phyloP scores from a whole-genome alignment of 2,329 filamentous ascomycete species.

The Colletotrichum shisoi region DNA sequence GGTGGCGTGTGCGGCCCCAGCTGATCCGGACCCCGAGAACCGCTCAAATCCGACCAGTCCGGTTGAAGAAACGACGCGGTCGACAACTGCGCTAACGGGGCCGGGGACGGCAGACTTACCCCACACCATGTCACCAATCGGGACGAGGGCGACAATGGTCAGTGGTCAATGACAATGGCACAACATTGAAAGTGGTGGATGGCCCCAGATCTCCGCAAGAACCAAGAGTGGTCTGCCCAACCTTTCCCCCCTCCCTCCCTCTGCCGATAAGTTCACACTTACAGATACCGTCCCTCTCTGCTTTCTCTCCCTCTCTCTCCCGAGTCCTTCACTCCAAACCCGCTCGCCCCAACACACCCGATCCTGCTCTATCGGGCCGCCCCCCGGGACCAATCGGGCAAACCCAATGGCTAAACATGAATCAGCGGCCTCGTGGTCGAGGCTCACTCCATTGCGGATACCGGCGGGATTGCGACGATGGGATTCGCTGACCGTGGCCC shows the following conservation, averaged over 20 bases:
- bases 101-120: slow-evolving; percentile 17
- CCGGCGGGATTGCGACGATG: slow-evolving; percentile 32
- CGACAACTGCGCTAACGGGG: slow-evolving; percentile 3
- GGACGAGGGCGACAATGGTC: neutral
- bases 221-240: slow-evolving; percentile 12
- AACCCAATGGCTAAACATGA: slow-evolving; percentile 33
- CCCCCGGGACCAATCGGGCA: slow-evolving; percentile 29
- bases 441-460: slow-evolving; percentile 32
- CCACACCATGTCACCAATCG: slow-evolving; percentile 3
- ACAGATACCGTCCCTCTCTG: neutral
- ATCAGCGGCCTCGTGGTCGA: slow-evolving; percentile 32
- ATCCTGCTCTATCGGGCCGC: slow-evolving; percentile 28
- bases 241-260: neutral
- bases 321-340: neutral
- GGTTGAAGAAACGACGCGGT: neutral
- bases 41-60: slow-evolving; percentile 33
- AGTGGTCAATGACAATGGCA: slow-evolving; percentile 1
- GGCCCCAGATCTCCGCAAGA: slow-evolving; percentile 29
- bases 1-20: slow-evolving; percentile 7
- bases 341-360: slow-evolving; percentile 17
- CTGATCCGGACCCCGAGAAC: slow-evolving; percentile 39
- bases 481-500: slow-evolving; percentile 29
- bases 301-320: slow-evolving; percentile 3
- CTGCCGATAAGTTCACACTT: slow-evolving; percentile 7
- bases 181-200: slow-evolving; percentile 18